Base-by-base conservation (phyloP, 148 eudicot species). In the Arbutus unedo region DNA sequence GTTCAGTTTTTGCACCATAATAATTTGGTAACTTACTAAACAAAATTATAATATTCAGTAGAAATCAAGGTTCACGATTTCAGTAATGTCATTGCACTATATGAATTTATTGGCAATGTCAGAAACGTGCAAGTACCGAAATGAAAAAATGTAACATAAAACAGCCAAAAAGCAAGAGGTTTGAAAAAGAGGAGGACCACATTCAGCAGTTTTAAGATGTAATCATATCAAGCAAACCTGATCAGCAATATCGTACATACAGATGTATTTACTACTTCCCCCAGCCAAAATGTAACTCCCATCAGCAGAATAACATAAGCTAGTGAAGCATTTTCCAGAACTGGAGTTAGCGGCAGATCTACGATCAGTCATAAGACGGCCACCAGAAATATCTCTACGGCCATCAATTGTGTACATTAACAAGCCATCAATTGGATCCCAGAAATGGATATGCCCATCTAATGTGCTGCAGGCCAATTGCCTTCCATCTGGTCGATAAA, bases 181-280 rank as follows among this genome's bases (percentile, higher is more conserved):
- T 59, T 64, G 23, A 15, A 7, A 75, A 47, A 51, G 60, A 18
- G 56, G 1, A 53, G 31, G 78, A 76, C 44, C 53, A 19, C 2
- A 48, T 38, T 31, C 43, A 11, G 31, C 25, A 64, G 0, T 4
- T 57, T 3, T 43, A 70, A 25, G 6, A 74, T 41, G 43, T 18
- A 21, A 25, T 48, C 21, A 25, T 16, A 55, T 25, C 19, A 54
- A 79, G 84, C 91, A 80, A 83, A 96, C 99, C 99, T 96, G 98
- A 87, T 96, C 99, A 85, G 96, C 94, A 86, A 96, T 84, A 76
- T 96, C 99, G 87, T 96, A 96, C 98, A 96, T 94, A 78, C 99
- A 96, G 45, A 96, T 93, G 84, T 87, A 96, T 89, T 93, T 96
- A 87, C 99, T 96, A 83, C 85, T 92, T 83, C 99, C 99, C 81